Base-by-base conservation (phyloP, 2,329 filamentous ascomycete genomes). In the Phaeoacremonium minimum region DNA sequence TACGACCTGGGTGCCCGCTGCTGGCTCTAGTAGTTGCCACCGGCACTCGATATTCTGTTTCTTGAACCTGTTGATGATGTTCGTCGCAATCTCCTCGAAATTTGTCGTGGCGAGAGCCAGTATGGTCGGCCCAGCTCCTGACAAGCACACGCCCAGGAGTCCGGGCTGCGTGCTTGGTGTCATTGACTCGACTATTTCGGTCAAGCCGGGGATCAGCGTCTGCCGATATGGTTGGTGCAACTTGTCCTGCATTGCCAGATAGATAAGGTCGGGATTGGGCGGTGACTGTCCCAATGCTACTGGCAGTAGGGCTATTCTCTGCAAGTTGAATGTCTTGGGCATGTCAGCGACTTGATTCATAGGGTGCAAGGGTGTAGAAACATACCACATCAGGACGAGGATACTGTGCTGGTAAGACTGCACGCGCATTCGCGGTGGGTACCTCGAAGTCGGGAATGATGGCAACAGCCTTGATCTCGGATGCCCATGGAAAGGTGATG, bases 211-310 rank as follows among this genome's bases (percentile, higher is more conserved):
- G 49, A 98, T 95, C 44, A 98, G 77, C 3, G 77, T 84, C 64
- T 93, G 84, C 36, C 93, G 84, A 69, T 98, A 97, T 30, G 89
- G 93, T 64, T 98, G 93, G 67, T 98, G 93, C 43, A 98, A 80
- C 65, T 90, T 95, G 69, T 98, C 93, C 66, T 97, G 93, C 93
- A 98, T 98, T 32, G 90, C 91, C 32, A 94, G 81, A 67, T 94
- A 94, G 59, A 98, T 98, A 62, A 95, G 84, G 51, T 94, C 84
- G 15, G 93, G 84, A 56, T 96, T 85, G 2, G 90, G 91, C 8
- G 93, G 91, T 7, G 86, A 91, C 58, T 88, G 83, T 46, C 90
- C 89, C 31, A 98, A 75, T 1, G 90, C 90, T 9, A 89, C 87
- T 19, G 91, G 90, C 11, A 98, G 76, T 33, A 98, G 75, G 3